Base-by-base conservation (phyloP, 2,329 filamentous ascomycete species). In the Ophiostoma ips region DNA sequence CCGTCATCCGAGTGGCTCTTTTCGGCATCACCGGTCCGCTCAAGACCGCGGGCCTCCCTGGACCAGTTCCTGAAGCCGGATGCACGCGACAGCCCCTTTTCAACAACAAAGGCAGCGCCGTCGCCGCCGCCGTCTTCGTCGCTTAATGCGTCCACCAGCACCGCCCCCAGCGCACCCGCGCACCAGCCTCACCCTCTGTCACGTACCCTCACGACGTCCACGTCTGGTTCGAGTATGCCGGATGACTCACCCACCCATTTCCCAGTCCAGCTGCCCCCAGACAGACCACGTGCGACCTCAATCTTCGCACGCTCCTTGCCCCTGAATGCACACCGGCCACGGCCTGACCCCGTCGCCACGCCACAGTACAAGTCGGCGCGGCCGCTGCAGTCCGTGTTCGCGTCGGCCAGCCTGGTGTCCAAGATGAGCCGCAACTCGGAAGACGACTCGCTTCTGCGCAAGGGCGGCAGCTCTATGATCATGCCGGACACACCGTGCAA, bases 401-500 rank as follows among this genome's bases (percentile, higher is more conserved):
- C 87, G 72, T 96, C 92, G 1, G 96, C 92, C 1, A 89, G 90
- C 1, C 71, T 98, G 28, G 83, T 98, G 49, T 95, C 92, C 11
- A 98, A 98, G 68, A 86, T 94, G 64, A 94, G 92, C 60, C 82
- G 86, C 51, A 82, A 86, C 62, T 77, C 82, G 0, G 87, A 95
- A 57, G 76, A 87, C 48, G 76, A 71, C 64, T 56, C 66, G 70
- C 60, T 66, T 68, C 56, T 66, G 64, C 56, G 57, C 49, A 65
- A 69, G 35, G 70, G 69, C 21, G 68, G 68, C 28, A 75, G 73
- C 64, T 80, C 83, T 61, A 69, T 77, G 59, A 75, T 77, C 30
- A 89, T 94, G 72, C 90, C 92, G 1, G 92, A 96, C 62, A 98
- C 92, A 1, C 92, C 92, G 1, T 96, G 92, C 67, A 98, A 96